Evolutionary conservation across 768 basidiomycete species (phyloP).

Genomic region (Candolleomyces efflorescens): DNA sequence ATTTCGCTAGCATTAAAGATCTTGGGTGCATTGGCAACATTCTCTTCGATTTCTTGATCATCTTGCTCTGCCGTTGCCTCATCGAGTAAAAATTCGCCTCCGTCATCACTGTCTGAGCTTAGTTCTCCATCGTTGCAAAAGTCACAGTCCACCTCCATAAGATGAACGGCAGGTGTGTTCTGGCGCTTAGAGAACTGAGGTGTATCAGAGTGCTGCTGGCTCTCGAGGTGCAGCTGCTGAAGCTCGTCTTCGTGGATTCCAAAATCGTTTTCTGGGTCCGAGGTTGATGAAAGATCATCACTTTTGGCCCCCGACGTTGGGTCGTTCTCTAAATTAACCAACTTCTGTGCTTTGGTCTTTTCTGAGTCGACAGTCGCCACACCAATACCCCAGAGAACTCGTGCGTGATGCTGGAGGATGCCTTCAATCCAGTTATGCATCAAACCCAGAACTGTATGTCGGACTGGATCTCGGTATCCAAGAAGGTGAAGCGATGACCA

Average conservation of each 20-base stretch:
- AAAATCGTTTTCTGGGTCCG: no score
- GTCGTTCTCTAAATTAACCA: neutral
- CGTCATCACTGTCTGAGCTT: no score
- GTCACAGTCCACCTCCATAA: no score
- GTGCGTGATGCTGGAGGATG: slow-evolving; percentile 2
- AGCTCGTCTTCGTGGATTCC: no score
- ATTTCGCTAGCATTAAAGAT: slow-evolving; percentile 8
- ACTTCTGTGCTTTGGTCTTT: neutral
- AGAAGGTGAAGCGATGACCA: slow-evolving; percentile 17
- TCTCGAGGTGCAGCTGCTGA: no score
- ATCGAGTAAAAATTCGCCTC: no score
- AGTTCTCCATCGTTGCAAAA: no score
- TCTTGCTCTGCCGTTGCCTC: no score
- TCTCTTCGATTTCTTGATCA: neutral
- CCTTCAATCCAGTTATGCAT: slow-evolving; percentile 24
- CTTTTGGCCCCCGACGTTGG: neutral
- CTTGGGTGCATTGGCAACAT: neutral
- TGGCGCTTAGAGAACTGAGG: no score
- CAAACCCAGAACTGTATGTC: slow-evolving; percentile 17
- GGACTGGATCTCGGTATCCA: slow-evolving; percentile 19
- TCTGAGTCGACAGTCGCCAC: neutral
- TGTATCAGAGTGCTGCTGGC: no score
- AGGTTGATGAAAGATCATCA: no score
- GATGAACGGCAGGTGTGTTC: no score
- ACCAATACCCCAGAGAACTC: neutral